phyloP scores from a whole-genome alignment of 2,329 filamentous ascomycete species.

The Diaporthe australafricana region DNA sequence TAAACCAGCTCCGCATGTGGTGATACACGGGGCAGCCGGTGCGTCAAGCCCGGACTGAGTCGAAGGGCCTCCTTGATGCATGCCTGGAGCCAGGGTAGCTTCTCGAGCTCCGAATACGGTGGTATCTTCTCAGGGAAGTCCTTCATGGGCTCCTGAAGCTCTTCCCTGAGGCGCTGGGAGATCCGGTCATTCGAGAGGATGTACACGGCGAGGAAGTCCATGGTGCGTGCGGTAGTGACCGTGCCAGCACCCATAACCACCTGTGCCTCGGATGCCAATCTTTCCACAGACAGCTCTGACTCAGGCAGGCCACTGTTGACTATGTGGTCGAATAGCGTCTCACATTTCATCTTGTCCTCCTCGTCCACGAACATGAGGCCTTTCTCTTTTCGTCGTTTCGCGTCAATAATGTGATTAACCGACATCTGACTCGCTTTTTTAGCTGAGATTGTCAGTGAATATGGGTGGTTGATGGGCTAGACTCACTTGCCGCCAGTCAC shows the following conservation, averaged over 20 bases:
- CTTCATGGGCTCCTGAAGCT: conserved; percentile 42
- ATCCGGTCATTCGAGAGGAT: conserved; percentile 39
- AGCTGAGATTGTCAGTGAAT: no score
- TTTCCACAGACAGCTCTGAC: conserved; percentile 42
- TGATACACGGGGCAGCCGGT: neutral
- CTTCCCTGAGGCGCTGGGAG: conserved; percentile 38
- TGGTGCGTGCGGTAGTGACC: conserved; percentile 45
- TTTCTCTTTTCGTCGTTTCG: conserved; percentile 38
- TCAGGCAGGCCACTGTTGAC: conserved; percentile 44
- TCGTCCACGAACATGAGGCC: conserved; percentile 39
- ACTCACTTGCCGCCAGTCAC: conserved; percentile 31
- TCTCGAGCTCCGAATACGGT: conserved; percentile 34
- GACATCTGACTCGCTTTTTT: conserved; percentile 32
- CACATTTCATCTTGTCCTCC: conserved; percentile 30
- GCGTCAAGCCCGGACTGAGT: neutral
- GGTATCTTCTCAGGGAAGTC: conserved; percentile 41
- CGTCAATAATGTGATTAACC: conserved; percentile 37
- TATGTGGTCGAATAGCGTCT: conserved; percentile 45
- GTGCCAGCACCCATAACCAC: conserved; percentile 45
- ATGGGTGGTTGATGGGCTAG: no score
- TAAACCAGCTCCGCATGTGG: conserved; percentile 3
- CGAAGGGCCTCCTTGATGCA: conserved; percentile 39
- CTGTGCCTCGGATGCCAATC: conserved; percentile 44
- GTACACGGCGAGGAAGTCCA: conserved; percentile 40
- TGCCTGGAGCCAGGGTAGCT: conserved; percentile 36